phyloP scores from a whole-genome alignment of 2,329 filamentous ascomycete species.

The Ceratocystis destructans region DNA sequence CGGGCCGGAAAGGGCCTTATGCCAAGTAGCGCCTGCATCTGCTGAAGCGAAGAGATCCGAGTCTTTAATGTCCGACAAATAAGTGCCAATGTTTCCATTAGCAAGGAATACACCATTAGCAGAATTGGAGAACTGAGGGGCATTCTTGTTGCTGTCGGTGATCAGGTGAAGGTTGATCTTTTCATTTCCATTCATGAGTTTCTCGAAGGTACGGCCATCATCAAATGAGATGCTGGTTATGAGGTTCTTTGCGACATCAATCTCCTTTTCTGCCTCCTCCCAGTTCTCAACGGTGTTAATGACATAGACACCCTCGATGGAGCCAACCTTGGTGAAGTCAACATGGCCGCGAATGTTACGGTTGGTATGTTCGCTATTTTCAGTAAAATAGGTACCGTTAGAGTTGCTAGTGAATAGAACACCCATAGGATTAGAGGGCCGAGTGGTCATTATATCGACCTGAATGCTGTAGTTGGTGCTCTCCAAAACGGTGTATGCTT shows the following conservation, averaged over 20 bases:
- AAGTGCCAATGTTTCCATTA: constrained; percentile 74
- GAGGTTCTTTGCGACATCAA: constrained; percentile 48
- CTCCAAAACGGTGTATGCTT: constrained; percentile 86
- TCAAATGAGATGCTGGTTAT: constrained; percentile 84
- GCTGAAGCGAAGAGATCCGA: constrained; percentile 80
- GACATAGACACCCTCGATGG: constrained; percentile 83
- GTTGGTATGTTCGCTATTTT: constrained; percentile 86
- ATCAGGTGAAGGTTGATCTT: constrained; percentile 83
- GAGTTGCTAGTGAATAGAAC: constrained; percentile 92
- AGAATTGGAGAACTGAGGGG: constrained; percentile 81
- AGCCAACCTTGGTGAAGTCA: constrained; percentile 87
- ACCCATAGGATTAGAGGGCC: constrained; percentile 58
- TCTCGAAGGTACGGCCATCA: constrained; percentile 74
- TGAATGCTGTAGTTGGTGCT: constrained; percentile 97
- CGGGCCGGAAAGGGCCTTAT: constrained; percentile 56
- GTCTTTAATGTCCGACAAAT: constrained; percentile 55
- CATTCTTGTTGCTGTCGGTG: constrained; percentile 67
- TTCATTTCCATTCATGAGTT: constrained; percentile 52
- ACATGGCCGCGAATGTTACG: constrained; percentile 62
- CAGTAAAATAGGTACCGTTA: constrained; percentile 89
- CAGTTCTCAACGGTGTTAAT: constrained; percentile 84
- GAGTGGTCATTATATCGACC: constrained; percentile 71
- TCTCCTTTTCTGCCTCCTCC: constrained; percentile 50
- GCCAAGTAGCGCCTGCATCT: constrained; percentile 80
- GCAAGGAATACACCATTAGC: constrained; percentile 91